Base-by-base conservation (phyloP, 176 grass and related monocot species). In the Oryza australiensis region DNA sequence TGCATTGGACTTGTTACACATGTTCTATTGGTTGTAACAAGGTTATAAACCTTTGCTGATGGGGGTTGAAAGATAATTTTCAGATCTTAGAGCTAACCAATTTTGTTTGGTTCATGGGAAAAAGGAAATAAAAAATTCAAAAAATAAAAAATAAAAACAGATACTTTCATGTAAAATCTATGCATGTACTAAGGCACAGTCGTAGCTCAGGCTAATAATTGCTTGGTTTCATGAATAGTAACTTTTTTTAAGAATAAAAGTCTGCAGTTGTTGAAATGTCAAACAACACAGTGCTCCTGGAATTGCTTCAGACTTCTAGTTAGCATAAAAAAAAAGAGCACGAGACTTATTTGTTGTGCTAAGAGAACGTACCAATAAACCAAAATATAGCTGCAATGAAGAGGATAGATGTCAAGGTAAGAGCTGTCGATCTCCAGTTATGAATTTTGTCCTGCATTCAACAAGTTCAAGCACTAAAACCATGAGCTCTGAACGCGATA, bases 401-500 rank as follows among this genome's bases (percentile, higher is more conserved):
- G 46, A 99, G 80, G 85, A 99, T 64, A 48, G 93, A 95, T 80
- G 96, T 99, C 80, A 99, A 76, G 45, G 76, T 73, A 75, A 99
- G 96, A 35, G 96, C 93, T 63, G 84, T 94, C 32, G 66, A 62
- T 76, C 96, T 99, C 96, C 96, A 99, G 80, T 94, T 91, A 84
- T 94, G 82, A 73, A 99, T 42, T 66, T 92, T 62, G 79, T 99
- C 96, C 96, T 99, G 88, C 74, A 93, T 85, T 68, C 29, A 77
- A 65, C 29, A 77, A 65, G 30, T 72, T 83, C 65, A 68, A 65
- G 83, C 73, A 74, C 27, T 14, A 66, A 34, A 78, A 83, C 16
- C 15, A 83, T 74, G 80, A 72, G 15, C 18, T 57, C 9, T 6
- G 72, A 70, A 20, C 5, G 26, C 15, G 5, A 70, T 76, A 49